phyloP scores from a whole-genome alignment of 23 red algal species.

The Gracilaria domingensis region DNA sequence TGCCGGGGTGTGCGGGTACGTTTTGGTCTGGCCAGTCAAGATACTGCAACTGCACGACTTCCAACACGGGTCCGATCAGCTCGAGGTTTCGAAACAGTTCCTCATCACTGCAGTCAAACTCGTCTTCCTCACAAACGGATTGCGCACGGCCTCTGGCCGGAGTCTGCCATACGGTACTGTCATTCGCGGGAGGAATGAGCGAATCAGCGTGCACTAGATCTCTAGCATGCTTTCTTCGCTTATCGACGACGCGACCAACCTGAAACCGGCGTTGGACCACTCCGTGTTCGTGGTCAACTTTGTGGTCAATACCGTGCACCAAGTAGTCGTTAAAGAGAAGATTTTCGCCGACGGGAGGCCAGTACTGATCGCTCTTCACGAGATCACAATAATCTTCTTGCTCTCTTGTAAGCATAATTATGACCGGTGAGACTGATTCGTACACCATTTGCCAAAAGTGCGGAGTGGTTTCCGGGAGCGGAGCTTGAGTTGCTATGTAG shows the following conservation, averaged over 20 bases:
- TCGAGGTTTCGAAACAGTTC: slow-evolving; percentile 68
- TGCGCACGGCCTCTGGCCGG: slow-evolving; percentile 39
- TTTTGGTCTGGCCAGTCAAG: slow-evolving; percentile 94
- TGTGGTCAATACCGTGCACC: slow-evolving; percentile 60
- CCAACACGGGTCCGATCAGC: slow-evolving; percentile 57
- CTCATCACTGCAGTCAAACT: slow-evolving; percentile 58
- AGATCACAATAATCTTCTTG: slow-evolving; percentile 67
- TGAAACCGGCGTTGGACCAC: slow-evolving; percentile 62
- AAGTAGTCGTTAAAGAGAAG: slow-evolving; percentile 63
- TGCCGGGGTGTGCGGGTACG: slow-evolving; percentile 63
- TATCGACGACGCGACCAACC: slow-evolving; percentile 59
- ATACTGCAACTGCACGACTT: slow-evolving; percentile 89
- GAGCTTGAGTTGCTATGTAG: slow-evolving; percentile 94
- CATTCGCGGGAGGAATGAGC: slow-evolving; percentile 36
- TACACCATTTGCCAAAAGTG: slow-evolving; percentile 99
- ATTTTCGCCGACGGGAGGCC: slow-evolving; percentile 65
- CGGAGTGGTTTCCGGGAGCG: slow-evolving; percentile 53
- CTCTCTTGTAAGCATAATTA: slow-evolving; percentile 89
- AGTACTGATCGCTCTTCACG: slow-evolving; percentile 87
- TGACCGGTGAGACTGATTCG: slow-evolving; percentile 69
- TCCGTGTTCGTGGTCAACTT: slow-evolving; percentile 32
- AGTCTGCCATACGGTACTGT: slow-evolving; percentile 56
- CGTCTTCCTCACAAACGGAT: slow-evolving; percentile 24
- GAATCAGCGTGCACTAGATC: slow-evolving; percentile 67
- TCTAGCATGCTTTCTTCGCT: slow-evolving; percentile 56